Base-by-base conservation (phyloP, 129 eudicot species). In the Arctium lappa region DNA sequence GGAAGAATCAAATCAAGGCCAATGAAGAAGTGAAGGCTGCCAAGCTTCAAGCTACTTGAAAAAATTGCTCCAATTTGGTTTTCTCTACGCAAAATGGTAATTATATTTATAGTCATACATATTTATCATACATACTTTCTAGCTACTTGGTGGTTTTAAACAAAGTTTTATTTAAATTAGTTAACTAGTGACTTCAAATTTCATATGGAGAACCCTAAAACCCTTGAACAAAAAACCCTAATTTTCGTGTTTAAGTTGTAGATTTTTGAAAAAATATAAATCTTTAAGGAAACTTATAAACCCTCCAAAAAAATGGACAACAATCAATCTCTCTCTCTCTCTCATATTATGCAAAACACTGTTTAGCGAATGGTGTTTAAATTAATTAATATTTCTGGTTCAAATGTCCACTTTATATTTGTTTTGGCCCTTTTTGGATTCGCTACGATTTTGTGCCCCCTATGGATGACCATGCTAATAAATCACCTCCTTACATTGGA, bases 281-380 rank as follows among this genome's bases (percentile, higher is more conserved):
- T 53, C 36, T 66, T 8, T 31, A 39, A 29, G 12, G 15, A 75
- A 75, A 79, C 60, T 60, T 74, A 68, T 8, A 34, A 69, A 32
- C 53, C 44, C 42, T 46, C 42, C 29, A 74, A 33, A 27, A 65
- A 80, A 22, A 22, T 22, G 27, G 27, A 22, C 27, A 22, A 22
- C 27, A 22, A 22, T 36, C 38, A 3, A 22, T 44, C 65, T 72
- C 71, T 71, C 22, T 82, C 31, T 88, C 94, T 87, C 91, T 89
- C 89, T 88, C 90, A 72, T 22, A 88, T 91, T 85, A 91, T 86
- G 89, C 92, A 88, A 91, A 88, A 73, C 85, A 88, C 92, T 86
- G 90, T 86, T 88, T 83, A 85, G 68, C 69, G 78, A 72, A 56
- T 72, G 79, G 53, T 66, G 75, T 74, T 78, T 87, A 81, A 81